These are phyloP conservation scores for Parasitella parasitica DNA, from an alignment of 371 early-diverging fungal genomes.

Conservation along the genomic window DNA sequence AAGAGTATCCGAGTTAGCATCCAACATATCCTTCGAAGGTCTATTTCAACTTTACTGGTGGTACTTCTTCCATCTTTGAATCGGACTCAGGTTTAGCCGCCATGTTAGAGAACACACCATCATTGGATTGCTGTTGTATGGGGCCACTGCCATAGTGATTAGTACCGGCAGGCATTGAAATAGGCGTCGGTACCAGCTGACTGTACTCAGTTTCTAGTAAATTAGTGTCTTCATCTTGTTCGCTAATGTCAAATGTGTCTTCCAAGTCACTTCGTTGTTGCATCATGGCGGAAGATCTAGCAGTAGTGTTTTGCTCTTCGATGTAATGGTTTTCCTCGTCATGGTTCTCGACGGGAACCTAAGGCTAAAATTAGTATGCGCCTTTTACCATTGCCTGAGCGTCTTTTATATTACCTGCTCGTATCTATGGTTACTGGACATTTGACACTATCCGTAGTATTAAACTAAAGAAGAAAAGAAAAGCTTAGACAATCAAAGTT, in stretches of 20 bases:
- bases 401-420: background rate
- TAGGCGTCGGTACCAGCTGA: background rate
- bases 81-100: conserved; percentile 59
- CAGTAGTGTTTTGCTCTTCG: background rate
- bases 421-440: background rate
- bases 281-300: background rate
- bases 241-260: conserved; percentile 23
- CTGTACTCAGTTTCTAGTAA: background rate
- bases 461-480: background rate
- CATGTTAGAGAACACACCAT: conserved; percentile 68
- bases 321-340: background rate
- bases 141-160: background rate
- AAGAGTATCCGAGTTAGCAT: background rate
- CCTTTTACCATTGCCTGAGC: background rate
- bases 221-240: conserved; percentile 9
- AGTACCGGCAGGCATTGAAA: background rate
- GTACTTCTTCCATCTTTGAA: conserved; percentile 38
- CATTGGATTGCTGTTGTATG: conserved; percentile 29
- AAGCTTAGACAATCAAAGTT: background rate
- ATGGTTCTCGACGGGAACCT: background rate
- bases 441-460: background rate
- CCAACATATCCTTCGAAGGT: background rate
- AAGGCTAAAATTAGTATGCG: background rate
- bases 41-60: conserved; percentile 30
- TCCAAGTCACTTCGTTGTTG: conserved; percentile 22